Evolutionary conservation across 2,329 filamentous ascomycete species (phyloP).

Genomic region (Exophiala viscosa): DNA sequence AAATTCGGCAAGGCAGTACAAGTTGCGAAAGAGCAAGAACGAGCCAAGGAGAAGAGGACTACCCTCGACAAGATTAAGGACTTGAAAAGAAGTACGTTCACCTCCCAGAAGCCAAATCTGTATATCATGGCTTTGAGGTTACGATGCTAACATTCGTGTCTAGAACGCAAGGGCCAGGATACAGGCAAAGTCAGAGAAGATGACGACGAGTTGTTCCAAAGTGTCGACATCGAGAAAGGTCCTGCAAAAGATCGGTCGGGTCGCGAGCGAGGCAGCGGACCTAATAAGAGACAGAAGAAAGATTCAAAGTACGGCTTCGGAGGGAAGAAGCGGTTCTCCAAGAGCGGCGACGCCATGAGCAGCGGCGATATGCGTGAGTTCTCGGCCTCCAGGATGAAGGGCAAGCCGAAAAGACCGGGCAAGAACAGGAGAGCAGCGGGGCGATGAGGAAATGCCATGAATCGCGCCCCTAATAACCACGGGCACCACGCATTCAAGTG

Average conservation of each 20-base stretch:
- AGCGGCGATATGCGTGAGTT: constrained; percentile 78
- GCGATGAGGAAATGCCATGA: constrained; percentile 4
- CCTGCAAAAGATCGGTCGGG: constrained; percentile 36
- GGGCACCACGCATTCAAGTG: background rate
- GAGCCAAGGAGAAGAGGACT: constrained; percentile 85
- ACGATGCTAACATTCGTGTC: constrained; percentile 1
- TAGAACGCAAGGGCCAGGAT: constrained; percentile 77
- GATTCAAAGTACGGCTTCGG: constrained; percentile 93
- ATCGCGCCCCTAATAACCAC: no score
- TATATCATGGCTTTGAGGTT: background rate
- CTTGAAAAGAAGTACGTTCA: constrained; percentile 83
- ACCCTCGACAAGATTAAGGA: constrained; percentile 93
- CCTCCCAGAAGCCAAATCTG: no score
- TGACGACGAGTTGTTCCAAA: constrained; percentile 62
- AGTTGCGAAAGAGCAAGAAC: constrained; percentile 90
- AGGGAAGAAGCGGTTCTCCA: constrained; percentile 86
- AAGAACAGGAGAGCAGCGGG: constrained; percentile 46
- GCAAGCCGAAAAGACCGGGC: constrained; percentile 44
- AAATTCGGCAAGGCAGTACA: constrained; percentile 99
- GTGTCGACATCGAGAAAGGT: constrained; percentile 43
- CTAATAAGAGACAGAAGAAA: constrained; percentile 80
- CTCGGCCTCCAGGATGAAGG: constrained; percentile 75
- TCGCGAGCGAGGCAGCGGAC: constrained; percentile 37
- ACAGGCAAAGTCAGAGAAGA: constrained; percentile 68
- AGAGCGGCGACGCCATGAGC: constrained; percentile 84